Base-by-base conservation (phyloP, 768 basidiomycete genomes). In the Neoboletus subvelutipes region DNA sequence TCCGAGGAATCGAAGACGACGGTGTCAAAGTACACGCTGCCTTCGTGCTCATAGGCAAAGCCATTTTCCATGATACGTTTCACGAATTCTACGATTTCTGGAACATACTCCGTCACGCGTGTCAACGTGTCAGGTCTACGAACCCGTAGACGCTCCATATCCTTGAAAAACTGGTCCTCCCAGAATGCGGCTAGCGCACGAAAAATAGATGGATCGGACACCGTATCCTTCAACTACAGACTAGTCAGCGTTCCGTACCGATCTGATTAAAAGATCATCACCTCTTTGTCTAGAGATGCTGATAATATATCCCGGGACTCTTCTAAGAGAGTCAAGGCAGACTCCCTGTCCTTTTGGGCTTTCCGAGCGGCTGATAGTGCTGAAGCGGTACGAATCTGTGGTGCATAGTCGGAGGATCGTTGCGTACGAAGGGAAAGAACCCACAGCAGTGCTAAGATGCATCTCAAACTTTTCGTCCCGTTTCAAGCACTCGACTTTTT, bases 21-120 rank as follows among this genome's bases (percentile, higher is more conserved):
- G 1, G 92, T 95, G 72, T 97, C 90, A 65, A 98, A 98, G 74
- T 95, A 98, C 29, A 98, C 85, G 71, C 88, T 93, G 17, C 94
- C 94, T 59, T 82, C 80, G n/a, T 76, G 77, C 50, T 77, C 84
- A 67, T 90, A 90, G 13, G 68, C 74, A 67, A 86, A 97, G 0
- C 95, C 96, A 56, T 95, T 95, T 53, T 82, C 75, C 57, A 97
- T 77, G 68, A 98, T 91, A 26, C 82, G 77, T 69, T 94, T 82
- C 39, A 98, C 89, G 70, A 94, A 99, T 5, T 82, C 73, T 49
- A 94, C 92, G 61, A 98, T 92, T 74, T 98, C 95, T 4, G 94
- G 92, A 9, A 99, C 88, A 72, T 94, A 99, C 73, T 98, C 97
- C 1, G 95, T 95, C 6, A 98, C 97, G 41, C 96, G 87, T 1